A percentile compares a stretch with the other conserved stretches of the same genome.
These are phyloP conservation scores for Vinca minor DNA, from an alignment of 257 asterid genomes.

Conservation along the genomic window DNA sequence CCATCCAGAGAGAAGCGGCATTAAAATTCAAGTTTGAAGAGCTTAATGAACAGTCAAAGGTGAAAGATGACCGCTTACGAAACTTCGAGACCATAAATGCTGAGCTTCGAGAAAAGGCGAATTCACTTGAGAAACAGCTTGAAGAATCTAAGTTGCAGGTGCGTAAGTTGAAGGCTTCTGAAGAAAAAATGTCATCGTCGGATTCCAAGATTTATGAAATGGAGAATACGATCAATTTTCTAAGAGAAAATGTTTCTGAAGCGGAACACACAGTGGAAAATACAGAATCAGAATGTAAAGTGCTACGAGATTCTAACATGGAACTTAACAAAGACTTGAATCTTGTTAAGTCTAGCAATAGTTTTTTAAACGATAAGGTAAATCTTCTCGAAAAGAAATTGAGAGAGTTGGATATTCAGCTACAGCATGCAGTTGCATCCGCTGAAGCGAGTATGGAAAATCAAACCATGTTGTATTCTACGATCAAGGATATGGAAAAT, in stretches of 20 bases:
- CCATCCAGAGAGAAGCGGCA: slow-evolving; percentile 47
- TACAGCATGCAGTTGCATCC: slow-evolving; percentile 72
- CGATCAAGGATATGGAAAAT: slow-evolving; percentile 71
- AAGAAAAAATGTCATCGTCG: slow-evolving; percentile 20
- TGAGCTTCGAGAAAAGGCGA: slow-evolving; percentile 31
- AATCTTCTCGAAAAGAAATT: slow-evolving; percentile 52
- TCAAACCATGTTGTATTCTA: slow-evolving; percentile 57
- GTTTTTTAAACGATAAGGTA: slow-evolving; percentile 33
- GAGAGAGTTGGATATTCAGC: slow-evolving; percentile 51
- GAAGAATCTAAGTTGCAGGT: slow-evolving; percentile 29
- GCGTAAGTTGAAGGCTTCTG: slow-evolving; percentile 19
- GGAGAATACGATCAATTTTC: slow-evolving; percentile 13
- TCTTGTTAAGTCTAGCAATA: slow-evolving; percentile 28
- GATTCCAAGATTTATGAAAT: slow-evolving; percentile 17
- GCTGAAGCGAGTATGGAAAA: slow-evolving; percentile 86
- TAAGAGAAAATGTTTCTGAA: slow-evolving; percentile 33
- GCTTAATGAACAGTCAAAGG: slow-evolving; percentile 39
- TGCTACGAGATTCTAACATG: slow-evolving; percentile 40
- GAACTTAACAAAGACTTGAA: slow-evolving; percentile 35
- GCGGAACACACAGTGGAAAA: slow-evolving; percentile 45
- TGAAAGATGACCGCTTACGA: slow-evolving; percentile 30
- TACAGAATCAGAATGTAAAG: slow-evolving; percentile 44
- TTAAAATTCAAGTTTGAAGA: slow-evolving; percentile 40
- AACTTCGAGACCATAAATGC: slow-evolving; percentile 25
- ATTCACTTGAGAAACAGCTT: slow-evolving; percentile 28